phyloP scores from a whole-genome alignment of 495 filamentous ascomycete genomes.

The Podospora didyma region DNA sequence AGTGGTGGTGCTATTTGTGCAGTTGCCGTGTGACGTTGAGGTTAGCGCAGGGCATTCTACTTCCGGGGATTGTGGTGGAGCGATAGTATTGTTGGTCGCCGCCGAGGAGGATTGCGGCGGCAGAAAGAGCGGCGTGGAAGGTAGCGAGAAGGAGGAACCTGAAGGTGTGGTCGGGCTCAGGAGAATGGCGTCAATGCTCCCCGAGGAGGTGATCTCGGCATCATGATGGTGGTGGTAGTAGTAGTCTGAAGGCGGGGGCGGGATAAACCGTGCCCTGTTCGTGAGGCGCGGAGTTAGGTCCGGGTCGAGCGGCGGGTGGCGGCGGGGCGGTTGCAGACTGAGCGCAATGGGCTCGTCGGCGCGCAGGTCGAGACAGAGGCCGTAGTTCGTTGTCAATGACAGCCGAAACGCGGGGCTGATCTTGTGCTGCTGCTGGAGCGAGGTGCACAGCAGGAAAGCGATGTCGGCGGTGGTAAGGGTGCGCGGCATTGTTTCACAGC shows the following conservation, averaged over 20 bases:
- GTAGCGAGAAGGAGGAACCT: neutral
- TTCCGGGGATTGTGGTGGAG: too few relatives aligned
- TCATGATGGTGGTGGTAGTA: neutral
- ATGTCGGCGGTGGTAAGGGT: constrained; percentile 17
- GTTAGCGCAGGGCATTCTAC: too few relatives aligned
- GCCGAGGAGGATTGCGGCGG: too few relatives aligned
- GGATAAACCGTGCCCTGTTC: neutral
- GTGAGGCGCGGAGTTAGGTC: neutral
- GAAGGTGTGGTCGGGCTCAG: constrained; percentile 1
- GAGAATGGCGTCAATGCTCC: constrained; percentile 14
- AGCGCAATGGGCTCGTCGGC: constrained; percentile 4
- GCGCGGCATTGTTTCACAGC: constrained; percentile 7
- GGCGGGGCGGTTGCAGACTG: neutral
- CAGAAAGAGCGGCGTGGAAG: neutral
- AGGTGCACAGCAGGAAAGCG: constrained; percentile 19
- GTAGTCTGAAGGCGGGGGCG: neutral
- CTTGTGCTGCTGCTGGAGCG: neutral
- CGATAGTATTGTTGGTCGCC: too few relatives aligned
- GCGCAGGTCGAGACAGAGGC: constrained; percentile 8
- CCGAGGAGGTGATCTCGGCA: neutral
- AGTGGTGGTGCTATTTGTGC: neutral
- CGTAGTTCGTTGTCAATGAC: constrained; percentile 7
- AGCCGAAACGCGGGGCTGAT: neutral
- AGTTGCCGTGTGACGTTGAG: neutral
- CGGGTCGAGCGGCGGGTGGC: neutral